phyloP scores from a whole-genome alignment of 331 rosid species.

The Rhamnella rubrinervis region DNA sequence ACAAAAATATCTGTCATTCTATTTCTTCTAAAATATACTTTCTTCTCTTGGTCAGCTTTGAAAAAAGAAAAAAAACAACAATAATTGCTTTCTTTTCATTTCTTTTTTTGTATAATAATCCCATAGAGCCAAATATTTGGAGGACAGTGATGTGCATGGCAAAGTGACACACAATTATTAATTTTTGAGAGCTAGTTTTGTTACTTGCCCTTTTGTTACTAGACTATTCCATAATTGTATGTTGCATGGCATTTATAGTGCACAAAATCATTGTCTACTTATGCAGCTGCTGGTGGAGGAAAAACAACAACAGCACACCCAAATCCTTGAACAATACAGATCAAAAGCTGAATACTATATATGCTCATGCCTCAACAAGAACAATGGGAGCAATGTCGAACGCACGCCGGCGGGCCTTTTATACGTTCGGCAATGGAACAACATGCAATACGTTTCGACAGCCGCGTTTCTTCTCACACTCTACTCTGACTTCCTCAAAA shows the following conservation, averaged over 20 bases:
- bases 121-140: too few species aligned
- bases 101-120: too few species aligned
- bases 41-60: too few species aligned
- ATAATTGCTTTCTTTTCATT: too few species aligned
- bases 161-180: not conserved
- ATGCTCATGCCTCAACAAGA: constrained; percentile 86
- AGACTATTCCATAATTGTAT: not conserved
- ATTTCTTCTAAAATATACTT: too few species aligned
- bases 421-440: constrained; percentile 83
- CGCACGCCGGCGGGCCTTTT: constrained; percentile 80
- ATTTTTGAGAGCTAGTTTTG: not conserved
- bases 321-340: constrained; percentile 52
- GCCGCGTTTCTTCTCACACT: constrained; percentile 74
- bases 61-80: too few species aligned
- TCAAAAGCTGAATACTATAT: constrained; percentile 83
- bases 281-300: constrained; percentile 61
- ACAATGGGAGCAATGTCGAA: constrained; percentile 54
- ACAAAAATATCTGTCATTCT: too few species aligned
- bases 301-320: constrained; percentile 46
- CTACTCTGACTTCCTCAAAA: constrained; percentile 64
- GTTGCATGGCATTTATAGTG: not conserved
- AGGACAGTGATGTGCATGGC: not conserved
- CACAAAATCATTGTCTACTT: not conserved
- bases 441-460: constrained; percentile 94
- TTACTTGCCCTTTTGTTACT: too few species aligned